These are phyloP conservation scores for Ustilago vetiveriae DNA, from an alignment of 1,284 basidiomycete species.

Conservation along the genomic window DNA sequence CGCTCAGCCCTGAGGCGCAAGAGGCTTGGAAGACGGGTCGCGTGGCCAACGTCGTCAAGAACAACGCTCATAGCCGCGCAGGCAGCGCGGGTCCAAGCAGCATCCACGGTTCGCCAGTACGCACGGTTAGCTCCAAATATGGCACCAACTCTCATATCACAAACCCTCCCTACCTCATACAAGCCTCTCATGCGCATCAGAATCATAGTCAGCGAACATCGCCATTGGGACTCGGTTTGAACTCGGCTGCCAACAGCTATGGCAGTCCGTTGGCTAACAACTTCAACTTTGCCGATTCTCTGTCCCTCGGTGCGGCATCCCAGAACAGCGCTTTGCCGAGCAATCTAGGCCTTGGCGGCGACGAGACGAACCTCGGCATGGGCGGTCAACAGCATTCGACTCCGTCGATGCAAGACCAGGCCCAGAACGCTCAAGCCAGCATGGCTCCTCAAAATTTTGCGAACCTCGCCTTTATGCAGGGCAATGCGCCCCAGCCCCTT, in stretches of 20 bases:
- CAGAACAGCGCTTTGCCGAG: slow-evolving; percentile 30
- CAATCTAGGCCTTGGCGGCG: slow-evolving; percentile 23
- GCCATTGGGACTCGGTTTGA: slow-evolving; percentile 41
- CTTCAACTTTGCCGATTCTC: slow-evolving; percentile 38
- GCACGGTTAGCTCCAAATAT: slow-evolving; percentile 49
- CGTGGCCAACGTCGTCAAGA: slow-evolving; percentile 59
- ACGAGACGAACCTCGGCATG: slow-evolving; percentile 11
- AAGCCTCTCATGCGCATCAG: slow-evolving; percentile 37
- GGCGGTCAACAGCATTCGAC: slow-evolving; percentile 15
- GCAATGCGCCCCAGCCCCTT: slow-evolving; percentile 41
- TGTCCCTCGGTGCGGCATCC: slow-evolving; percentile 12
- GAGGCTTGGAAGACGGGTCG: slow-evolving; percentile 62
- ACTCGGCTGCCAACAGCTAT: slow-evolving; percentile 24
- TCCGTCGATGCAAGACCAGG: slow-evolving; percentile 45
- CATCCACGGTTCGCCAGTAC: slow-evolving; percentile 50
- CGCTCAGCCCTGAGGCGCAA: slow-evolving; percentile 60
- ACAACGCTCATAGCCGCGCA: slow-evolving; percentile 46
- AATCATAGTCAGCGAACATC: slow-evolving; percentile 51
- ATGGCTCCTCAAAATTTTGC: slow-evolving; percentile 40
- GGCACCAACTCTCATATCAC: slow-evolving; percentile 33
- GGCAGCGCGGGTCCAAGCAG: slow-evolving; percentile 53
- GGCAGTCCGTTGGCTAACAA: slow-evolving; percentile 43
- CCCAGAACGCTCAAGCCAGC: slow-evolving; percentile 40
- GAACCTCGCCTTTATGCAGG: slow-evolving; percentile 38
- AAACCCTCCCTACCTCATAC: slow-evolving; percentile 49